Percentiles rank a stretch among this genome's conserved stretches.
Conservation (phyloP, 1,139 yeast species). For the Saccharomyces hybrid region DNA sequence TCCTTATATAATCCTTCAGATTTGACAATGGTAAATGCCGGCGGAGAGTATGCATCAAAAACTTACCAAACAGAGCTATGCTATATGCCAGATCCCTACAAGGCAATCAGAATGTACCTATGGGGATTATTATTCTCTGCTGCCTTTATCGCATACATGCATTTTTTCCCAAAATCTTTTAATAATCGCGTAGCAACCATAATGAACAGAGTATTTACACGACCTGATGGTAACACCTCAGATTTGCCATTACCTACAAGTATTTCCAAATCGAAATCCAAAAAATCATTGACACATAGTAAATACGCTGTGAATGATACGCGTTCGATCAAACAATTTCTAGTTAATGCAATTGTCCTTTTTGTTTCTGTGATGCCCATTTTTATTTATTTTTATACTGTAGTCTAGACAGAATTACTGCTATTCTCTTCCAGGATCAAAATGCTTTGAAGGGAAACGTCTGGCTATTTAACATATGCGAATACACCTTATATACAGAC, state of each 20-base stretch:
- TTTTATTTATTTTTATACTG: slow-evolving; percentile 11
- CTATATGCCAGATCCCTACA: slow-evolving; percentile 62
- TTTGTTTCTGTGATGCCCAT: slow-evolving; percentile 8
- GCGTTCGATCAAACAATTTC: slow-evolving; percentile 3
- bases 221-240: neutral
- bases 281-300: slow-evolving; percentile 1
- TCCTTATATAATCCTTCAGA: slow-evolving; percentile 48
- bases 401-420: neutral
- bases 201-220: slow-evolving; percentile 7
- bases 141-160: slow-evolving; percentile 14
- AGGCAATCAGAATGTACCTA: slow-evolving; percentile 40
- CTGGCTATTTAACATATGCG: neutral
- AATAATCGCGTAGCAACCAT: slow-evolving; percentile 13
- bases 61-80: slow-evolving; percentile 37
- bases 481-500: neutral
- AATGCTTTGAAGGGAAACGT: neutral
- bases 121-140: slow-evolving; percentile 22
- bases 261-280: slow-evolving; percentile 1
- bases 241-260: slow-evolving; percentile 15
- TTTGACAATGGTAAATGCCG: slow-evolving; percentile 9
- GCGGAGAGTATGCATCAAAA: slow-evolving; percentile 1
- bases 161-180: slow-evolving; percentile 17
- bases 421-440: neutral
- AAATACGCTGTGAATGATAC: slow-evolving; percentile 8
- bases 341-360: slow-evolving; percentile 6